A percentile compares a stretch with the other conserved stretches of the same genome.
Evolutionary conservation across 495 filamentous ascomycete genomes (phyloP).

Genomic region (Penicillium parvum): DNA sequence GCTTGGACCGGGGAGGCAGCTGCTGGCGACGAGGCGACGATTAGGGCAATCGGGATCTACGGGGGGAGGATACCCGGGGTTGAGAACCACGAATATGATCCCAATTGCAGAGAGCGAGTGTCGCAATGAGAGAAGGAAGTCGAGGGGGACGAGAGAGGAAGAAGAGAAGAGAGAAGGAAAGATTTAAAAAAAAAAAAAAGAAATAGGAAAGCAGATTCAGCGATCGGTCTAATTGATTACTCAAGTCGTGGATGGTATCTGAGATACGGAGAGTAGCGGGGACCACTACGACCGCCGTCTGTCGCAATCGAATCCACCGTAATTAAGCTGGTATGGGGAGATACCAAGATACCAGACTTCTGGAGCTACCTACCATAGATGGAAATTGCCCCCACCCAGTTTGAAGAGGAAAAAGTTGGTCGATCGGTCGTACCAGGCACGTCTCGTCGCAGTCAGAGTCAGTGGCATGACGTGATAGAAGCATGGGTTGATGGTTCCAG

Average conservation of each 20-base stretch:
- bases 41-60: conserved; percentile 12
- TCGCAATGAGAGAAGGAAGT: not conserved
- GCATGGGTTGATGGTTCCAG: too few species aligned
- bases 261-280: conserved; percentile 6
- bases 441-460: not conserved
- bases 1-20: not conserved
- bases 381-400: not conserved
- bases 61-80: not conserved
- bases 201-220: conserved; percentile 5
- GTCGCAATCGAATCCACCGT: not conserved
- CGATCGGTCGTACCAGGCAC: too few species aligned
- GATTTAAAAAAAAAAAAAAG: conserved; percentile 1
- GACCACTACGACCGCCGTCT: not conserved
- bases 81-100: not conserved
- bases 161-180: conserved; percentile 3
- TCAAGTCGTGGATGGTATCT: conserved; percentile 4
- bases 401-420: conserved; percentile 6
- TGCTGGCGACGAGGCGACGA: not conserved
- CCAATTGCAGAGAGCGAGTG: not conserved
- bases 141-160: not conserved
- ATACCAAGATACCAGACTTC: too few species aligned
- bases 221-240: not conserved
- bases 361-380: too few species aligned
- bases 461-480: not conserved
- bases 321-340: conserved; percentile 5